Conservation (phyloP, 176 grass and related monocot genomes). For the Oryza brachyantha region DNA sequence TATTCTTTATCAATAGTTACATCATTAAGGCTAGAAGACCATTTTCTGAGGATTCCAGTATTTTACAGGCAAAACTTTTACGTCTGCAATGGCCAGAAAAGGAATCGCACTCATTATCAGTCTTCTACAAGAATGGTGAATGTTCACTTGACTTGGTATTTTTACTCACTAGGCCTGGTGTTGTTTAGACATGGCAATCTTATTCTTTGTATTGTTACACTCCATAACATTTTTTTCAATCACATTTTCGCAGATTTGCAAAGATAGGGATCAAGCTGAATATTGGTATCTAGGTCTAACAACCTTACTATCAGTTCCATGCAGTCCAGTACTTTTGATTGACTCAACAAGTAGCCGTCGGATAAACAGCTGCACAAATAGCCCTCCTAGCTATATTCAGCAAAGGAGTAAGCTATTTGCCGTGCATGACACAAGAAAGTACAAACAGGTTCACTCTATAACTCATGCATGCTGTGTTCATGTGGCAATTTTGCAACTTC, state of each 20-base stretch:
- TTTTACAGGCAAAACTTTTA: conserved; percentile 84
- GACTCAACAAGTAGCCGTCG: conserved; percentile 53
- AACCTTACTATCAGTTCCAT: conserved; percentile 49
- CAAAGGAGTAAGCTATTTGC: conserved; percentile 61
- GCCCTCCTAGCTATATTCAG: conserved; percentile 69
- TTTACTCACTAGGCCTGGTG: conserved; percentile 21
- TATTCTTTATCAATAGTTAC: background rate
- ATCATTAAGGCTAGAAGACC: background rate
- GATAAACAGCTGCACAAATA: conserved; percentile 72
- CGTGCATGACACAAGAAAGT: conserved; percentile 53
- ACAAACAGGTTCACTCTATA: conserved; percentile 67
- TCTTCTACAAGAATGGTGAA: conserved; percentile 82
- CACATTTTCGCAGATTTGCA: conserved; percentile 65
- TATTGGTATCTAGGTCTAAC: conserved; percentile 76
- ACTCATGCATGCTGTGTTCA: background rate
- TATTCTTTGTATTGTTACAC: background rate
- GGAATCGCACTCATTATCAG: conserved; percentile 75
- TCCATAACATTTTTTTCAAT: conserved; percentile 10
- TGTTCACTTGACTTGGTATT: conserved; percentile 92
- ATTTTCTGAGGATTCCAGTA: conserved; percentile 28
- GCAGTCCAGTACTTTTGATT: conserved; percentile 55
- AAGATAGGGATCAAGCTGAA: conserved; percentile 86
- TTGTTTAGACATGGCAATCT: conserved; percentile 11
- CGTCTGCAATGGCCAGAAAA: conserved; percentile 75
- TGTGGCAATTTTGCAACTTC: background rate